phyloP scores from a whole-genome alignment of 257 asterid species.

The Nicotiana noctiflora region DNA sequence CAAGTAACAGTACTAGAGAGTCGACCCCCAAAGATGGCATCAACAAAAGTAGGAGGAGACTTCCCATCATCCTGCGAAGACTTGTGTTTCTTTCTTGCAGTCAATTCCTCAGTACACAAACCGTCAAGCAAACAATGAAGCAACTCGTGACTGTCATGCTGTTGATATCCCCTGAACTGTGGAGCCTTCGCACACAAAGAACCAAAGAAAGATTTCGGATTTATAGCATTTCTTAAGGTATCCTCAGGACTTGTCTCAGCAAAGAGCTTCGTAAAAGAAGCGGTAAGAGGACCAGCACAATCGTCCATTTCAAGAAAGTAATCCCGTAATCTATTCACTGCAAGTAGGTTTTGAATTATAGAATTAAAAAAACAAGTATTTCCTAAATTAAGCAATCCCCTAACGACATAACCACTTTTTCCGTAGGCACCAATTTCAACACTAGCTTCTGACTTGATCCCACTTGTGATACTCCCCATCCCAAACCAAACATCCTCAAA shows the following conservation, averaged over 20 bases:
- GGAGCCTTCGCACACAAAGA: conserved; percentile 75
- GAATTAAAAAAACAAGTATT: conserved; percentile 96
- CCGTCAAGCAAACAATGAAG: conserved; percentile 86
- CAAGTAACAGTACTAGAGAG: conserved; percentile 77
- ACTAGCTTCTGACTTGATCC: conserved; percentile 33
- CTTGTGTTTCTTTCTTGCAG: conserved; percentile 33
- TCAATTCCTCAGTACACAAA: conserved; percentile 60
- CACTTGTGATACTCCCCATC: conserved; percentile 43
- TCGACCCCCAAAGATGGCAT: conserved; percentile 74
- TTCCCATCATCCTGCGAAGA: conserved; percentile 28
- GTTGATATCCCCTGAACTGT: conserved; percentile 85
- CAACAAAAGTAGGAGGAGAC: conserved; percentile 53
- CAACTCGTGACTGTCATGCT: conserved; percentile 93
- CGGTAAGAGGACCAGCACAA: conserved; percentile 59
- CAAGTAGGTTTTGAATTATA: conserved; percentile 67
- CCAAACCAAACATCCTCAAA: conserved; percentile 82
- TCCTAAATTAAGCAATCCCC: conserved; percentile 88
- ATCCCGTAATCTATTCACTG: conserved; percentile 48
- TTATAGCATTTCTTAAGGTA: conserved; percentile 44
- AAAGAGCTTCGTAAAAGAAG: conserved; percentile 59
- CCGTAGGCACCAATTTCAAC: conserved; percentile 23
- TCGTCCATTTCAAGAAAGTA: conserved; percentile 47
- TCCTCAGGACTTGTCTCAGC: conserved; percentile 41
- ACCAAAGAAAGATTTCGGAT: conserved; percentile 69
- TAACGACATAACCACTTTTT: conserved; percentile 31